Base-by-base conservation (phyloP, 225 moss, liverwort and hornwort genomes). In the Bryoerythrophyllum caledonicum region DNA sequence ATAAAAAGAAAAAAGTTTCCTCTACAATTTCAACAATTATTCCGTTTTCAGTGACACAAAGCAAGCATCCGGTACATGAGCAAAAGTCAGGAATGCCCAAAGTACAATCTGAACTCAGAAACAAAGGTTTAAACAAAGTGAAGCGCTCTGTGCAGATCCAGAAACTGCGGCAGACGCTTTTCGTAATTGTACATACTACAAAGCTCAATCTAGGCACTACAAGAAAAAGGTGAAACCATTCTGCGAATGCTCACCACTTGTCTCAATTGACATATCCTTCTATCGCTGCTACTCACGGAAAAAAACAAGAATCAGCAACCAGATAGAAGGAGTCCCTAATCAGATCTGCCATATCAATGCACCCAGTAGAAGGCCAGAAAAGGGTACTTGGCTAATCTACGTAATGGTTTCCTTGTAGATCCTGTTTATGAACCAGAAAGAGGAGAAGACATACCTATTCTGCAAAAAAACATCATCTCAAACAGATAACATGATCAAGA, bases 391-490 rank as follows among this genome's bases (percentile, higher is more conserved):
- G 65, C 10, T 64, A 70, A 17, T 35, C 35, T 41, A 41, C 23
- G 49, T 40, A 44, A 40, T 52, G 44, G 46, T 28, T 53, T 53
- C 11, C 68, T 67, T 8, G 3, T 17, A 34, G 16, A 26, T 71
- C 70, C 70, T 70, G 74, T 51, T 52, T 49, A 35, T 23, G 20
- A 68, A n/a, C n/a, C n/a, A n/a, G n/a, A n/a, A n/a, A n/a, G n/a
- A n/a, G n/a, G 52, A 34, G 30, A 59, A 70, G 60, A 3, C 21
- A 67, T 60, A 53, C 41, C 57, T 63, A 53, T 62, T 64, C 76
- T 76, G 68, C 54, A 73, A 79, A 79, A 65, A 64, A 71, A 53
- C 34, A 73, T 58, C 34, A 21, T 27, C 66, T 76, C 55, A 63
- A 75, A 73, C 56, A 41, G 21, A 59, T 23, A 28, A 14, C 58